A percentile compares a stretch with the other conserved stretches of the same genome.
phyloP scores from a whole-genome alignment of 306 rosid species.

The Ochetophila trinervis region DNA sequence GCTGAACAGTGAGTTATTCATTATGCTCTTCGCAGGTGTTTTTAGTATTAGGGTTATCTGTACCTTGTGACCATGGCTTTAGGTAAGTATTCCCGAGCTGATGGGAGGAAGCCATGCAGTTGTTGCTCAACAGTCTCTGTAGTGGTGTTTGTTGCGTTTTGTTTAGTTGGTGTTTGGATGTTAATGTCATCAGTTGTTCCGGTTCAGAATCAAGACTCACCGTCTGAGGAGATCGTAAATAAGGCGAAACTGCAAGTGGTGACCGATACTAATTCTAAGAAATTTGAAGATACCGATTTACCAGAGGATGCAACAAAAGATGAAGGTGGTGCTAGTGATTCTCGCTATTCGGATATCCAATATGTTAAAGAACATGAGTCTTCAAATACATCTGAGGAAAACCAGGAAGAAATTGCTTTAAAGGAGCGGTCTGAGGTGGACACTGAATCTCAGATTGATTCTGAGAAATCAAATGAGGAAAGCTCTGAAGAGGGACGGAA shows the following conservation, averaged over 20 bases:
- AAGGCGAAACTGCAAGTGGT: constrained; percentile 31
- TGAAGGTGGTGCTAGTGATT: constrained; percentile 31
- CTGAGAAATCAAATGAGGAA: constrained; percentile 23
- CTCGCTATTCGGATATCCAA: constrained; percentile 25
- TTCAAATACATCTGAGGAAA: constrained; percentile 19
- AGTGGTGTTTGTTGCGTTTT: constrained; percentile 63
- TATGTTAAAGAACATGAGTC: constrained; percentile 24
- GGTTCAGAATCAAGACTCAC: constrained; percentile 43
- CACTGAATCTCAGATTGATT: constrained; percentile 12
- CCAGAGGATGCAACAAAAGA: constrained; percentile 26
- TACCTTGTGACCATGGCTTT: constrained; percentile 44
- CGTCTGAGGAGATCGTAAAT: constrained; percentile 36
- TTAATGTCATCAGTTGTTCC: constrained; percentile 60
- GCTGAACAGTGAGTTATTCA: constrained; percentile 16
- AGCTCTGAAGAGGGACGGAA: constrained; percentile 25
- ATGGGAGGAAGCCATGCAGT: constrained; percentile 53
- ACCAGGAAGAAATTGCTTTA: constrained; percentile 18
- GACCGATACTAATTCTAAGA: constrained; percentile 26
- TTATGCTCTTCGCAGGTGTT: constrained; percentile 31
- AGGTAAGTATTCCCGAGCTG: constrained; percentile 59
- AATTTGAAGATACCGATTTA: constrained; percentile 41
- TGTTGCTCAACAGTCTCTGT: constrained; percentile 50
- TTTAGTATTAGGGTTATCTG: constrained; percentile 17
- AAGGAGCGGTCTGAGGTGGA: constrained; percentile 21
- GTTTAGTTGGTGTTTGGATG: constrained; percentile 73